Percentiles rank a stretch among this genome's conserved stretches.
Evolutionary conservation across 331 rosid species (phyloP).

Genomic region (Malus hybrid): DNA sequence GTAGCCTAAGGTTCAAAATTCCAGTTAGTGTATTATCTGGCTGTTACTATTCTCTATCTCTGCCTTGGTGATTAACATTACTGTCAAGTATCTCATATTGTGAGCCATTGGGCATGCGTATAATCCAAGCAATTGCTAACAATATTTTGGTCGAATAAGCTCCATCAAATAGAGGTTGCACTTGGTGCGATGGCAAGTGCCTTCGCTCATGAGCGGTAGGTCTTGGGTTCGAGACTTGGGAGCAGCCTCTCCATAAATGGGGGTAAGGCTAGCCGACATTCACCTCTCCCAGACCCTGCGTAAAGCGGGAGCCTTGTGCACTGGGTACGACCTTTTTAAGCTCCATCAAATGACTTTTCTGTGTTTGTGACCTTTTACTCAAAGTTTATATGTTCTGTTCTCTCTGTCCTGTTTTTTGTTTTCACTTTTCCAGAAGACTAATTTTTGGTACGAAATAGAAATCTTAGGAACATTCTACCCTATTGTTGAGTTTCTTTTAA

Average conservation of each 20-base stretch:
- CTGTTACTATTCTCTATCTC: no score
- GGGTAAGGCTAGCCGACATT: no score
- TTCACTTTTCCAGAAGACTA: not conserved
- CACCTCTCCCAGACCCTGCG: no score
- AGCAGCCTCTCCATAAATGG: no score
- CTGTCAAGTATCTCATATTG: not conserved
- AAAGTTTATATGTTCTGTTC: not conserved
- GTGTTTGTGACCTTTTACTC: not conserved
- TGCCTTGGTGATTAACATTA: not conserved
- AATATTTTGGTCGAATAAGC: not conserved
- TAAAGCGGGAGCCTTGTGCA: no score
- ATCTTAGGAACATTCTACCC: not conserved
- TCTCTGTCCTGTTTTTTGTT: not conserved
- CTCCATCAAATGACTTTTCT: no score
- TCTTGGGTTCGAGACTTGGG: no score
- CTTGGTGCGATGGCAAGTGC: no score
- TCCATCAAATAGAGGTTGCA: no score
- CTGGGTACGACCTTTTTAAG: no score
- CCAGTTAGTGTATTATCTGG: not conserved
- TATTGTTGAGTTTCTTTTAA: not conserved
- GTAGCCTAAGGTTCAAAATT: not conserved
- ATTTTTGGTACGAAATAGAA: not conserved
- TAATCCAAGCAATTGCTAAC: not conserved
- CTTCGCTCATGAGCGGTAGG: no score
- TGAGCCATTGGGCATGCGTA: not conserved